A percentile compares a stretch with the other conserved stretches of the same genome.
phyloP scores from a whole-genome alignment of 108 stramenopile genomes.

The Chaetoceros tenuissimus region DNA sequence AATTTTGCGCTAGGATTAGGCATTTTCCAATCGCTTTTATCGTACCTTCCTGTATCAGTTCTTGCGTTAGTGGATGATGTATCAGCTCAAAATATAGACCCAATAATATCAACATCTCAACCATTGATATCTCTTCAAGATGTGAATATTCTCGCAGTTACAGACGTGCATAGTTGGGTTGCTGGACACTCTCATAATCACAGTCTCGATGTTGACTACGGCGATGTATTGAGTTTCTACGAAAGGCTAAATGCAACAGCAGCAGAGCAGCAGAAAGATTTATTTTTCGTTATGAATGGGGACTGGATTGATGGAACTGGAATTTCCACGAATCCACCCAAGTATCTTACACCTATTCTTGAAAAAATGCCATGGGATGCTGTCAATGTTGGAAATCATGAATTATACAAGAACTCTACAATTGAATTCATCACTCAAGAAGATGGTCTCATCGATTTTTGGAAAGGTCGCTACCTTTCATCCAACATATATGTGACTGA shows the following conservation, averaged over 20 bases:
- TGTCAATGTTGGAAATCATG: conserved; percentile 70
- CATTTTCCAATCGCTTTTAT: background rate
- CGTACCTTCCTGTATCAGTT: background rate
- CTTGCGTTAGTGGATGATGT: background rate
- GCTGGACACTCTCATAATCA: conserved; percentile 46
- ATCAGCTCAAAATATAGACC: background rate
- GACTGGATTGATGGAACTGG: conserved; percentile 77
- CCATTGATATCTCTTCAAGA: conserved; percentile 13
- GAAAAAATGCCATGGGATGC: conserved; percentile 69
- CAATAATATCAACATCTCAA: background rate
- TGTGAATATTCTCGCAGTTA: conserved; percentile 62
- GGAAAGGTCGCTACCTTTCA: conserved; percentile 57
- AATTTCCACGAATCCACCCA: conserved; percentile 34
- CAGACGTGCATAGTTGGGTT: conserved; percentile 75
- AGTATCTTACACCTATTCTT: conserved; percentile 43
- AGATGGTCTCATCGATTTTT: conserved; percentile 60
- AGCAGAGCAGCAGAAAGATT: conserved; percentile 17
- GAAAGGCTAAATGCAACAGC: conserved; percentile 29
- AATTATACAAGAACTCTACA: conserved; percentile 33
- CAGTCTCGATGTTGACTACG: conserved; percentile 61
- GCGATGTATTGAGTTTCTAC: conserved; percentile 58
- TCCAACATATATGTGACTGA: conserved; percentile 41
- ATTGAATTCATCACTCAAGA: conserved; percentile 28
- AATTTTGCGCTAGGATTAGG: background rate
- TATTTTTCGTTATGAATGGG: conserved; percentile 80